Evolutionary conservation across 2,329 filamentous ascomycete genomes (phyloP).

Genomic region (Curvularia eragrostidis): DNA sequence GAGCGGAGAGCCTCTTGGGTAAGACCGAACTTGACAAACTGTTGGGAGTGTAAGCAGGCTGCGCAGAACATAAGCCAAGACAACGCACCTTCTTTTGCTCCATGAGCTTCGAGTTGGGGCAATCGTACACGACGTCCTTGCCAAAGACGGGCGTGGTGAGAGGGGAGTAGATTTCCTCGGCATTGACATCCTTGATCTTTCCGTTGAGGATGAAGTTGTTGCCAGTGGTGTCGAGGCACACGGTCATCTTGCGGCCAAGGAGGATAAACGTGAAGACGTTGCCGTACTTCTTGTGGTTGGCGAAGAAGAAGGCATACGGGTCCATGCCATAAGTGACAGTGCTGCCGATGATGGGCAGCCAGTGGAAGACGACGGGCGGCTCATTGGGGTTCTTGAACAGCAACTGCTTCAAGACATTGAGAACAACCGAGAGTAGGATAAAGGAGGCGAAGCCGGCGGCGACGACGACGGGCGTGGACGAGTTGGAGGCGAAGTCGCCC

Average conservation of each 20-base stretch:
- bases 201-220: slow-evolving; percentile 94
- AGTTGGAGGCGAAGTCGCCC: slow-evolving; percentile 52
- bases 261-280: slow-evolving; percentile 90
- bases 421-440: slow-evolving; percentile 64
- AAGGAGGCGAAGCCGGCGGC: slow-evolving; percentile 56
- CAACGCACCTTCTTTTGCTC: slow-evolving; percentile 85
- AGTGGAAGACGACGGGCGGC: slow-evolving; percentile 69
- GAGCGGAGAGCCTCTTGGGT: slow-evolving; percentile 75
- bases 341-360: slow-evolving; percentile 78
- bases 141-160: slow-evolving; percentile 77
- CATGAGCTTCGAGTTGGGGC: slow-evolving; percentile 90
- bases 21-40: slow-evolving; percentile 83
- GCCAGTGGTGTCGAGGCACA: slow-evolving; percentile 79
- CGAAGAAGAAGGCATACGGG: slow-evolving; percentile 82
- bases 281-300: slow-evolving; percentile 79
- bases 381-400: slow-evolving; percentile 79
- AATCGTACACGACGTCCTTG: slow-evolving; percentile 87
- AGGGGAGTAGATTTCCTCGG: slow-evolving; percentile 87
- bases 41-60: slow-evolving; percentile 16
- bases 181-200: slow-evolving; percentile 86
- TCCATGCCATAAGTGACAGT: slow-evolving; percentile 96
- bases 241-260: slow-evolving; percentile 87
- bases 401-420: slow-evolving; percentile 83
- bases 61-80: neutral
- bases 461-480: slow-evolving; percentile 54